Evolutionary conservation across 495 filamentous ascomycete genomes (phyloP), one percentile per base, ranked within the genome.

Genomic region (Talaromyces ruber): DNA sequence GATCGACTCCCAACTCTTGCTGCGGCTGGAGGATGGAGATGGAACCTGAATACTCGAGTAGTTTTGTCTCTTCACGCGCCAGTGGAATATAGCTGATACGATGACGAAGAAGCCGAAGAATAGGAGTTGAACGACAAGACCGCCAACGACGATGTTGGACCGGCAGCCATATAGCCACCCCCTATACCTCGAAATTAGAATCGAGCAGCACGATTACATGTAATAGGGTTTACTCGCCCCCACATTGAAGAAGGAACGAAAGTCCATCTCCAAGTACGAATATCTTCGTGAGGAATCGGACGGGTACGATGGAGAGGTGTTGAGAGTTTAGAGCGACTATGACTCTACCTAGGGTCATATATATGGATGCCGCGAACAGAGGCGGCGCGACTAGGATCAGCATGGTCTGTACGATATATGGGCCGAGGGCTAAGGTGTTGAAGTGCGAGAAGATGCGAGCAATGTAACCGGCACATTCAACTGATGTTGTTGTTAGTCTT

Each of bases 401-500:
- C 3, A 78, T 59, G 6, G 74, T 69, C 53, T 79, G 74, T 14
- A 79, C 58, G 18, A 75, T 68, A 61, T 76, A 76, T 56, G n/a
- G 71, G 29, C 66, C 64, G 0, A 75, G 60, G 0, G 63, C 63
- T 28, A 45, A 62, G 12, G 67, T 70, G 54, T 67, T 56, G 9
- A 63, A 65, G 30, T 69, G 65, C 8, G 66, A 67, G 52, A 67
- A 64, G 1, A 64, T 63, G 24, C 71, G 67, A 54, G 67, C 83
- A 37, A 82, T 67, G 64, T 87, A 87, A n/a, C 85, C 85, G 8
- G 84, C 66, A 0, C 80, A 64, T 67, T 88, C 83, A 70, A 85
- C 82, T 85, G 30, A 37, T 58, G 2, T n/a, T 18, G 14, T 58
- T 21, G 29, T 58, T 34, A 58, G 29, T 58, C 55, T 18, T 58